Evolutionary conservation across 495 filamentous ascomycete species (phyloP).

Genomic region (Hypomontagnella submonticulosa): DNA sequence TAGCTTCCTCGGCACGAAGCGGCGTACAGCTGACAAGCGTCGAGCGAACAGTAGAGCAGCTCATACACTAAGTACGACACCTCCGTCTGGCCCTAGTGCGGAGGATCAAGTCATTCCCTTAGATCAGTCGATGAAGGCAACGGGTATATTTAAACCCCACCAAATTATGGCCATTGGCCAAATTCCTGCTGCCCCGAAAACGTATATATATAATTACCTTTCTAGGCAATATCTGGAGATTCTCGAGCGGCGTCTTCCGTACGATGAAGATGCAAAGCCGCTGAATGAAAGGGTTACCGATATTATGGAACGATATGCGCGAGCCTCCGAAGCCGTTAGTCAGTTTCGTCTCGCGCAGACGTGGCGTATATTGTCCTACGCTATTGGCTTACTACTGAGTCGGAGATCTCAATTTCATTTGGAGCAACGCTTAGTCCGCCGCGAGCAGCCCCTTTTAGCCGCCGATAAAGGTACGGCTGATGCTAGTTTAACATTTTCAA

Average conservation of each 20-base stretch:
- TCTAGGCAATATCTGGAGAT: constrained; percentile 67
- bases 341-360: constrained; percentile 76
- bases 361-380: constrained; percentile 75
- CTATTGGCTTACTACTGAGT: constrained; percentile 68
- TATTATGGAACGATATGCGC: constrained; percentile 72
- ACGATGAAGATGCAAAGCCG: constrained; percentile 35
- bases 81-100: constrained; percentile 63
- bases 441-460: constrained; percentile 16
- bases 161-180: constrained; percentile 72
- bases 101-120: constrained; percentile 65
- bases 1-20: constrained; percentile 65
- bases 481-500: constrained; percentile 16
- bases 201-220: constrained; percentile 67
- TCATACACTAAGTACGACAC: constrained; percentile 64
- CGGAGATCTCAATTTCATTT: constrained; percentile 68
- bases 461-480: constrained; percentile 5
- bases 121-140: constrained; percentile 69
- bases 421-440: constrained; percentile 50
- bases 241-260: constrained; percentile 54
- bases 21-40: constrained; percentile 51
- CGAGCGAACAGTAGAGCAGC: constrained; percentile 53
- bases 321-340: constrained; percentile 66
- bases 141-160: constrained; percentile 62
- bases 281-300: constrained; percentile 57
- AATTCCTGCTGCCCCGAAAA: constrained; percentile 65